Evolutionary conservation across 2,329 filamentous ascomycete genomes (phyloP).

Genomic region (Stemphylium lycopersici): DNA sequence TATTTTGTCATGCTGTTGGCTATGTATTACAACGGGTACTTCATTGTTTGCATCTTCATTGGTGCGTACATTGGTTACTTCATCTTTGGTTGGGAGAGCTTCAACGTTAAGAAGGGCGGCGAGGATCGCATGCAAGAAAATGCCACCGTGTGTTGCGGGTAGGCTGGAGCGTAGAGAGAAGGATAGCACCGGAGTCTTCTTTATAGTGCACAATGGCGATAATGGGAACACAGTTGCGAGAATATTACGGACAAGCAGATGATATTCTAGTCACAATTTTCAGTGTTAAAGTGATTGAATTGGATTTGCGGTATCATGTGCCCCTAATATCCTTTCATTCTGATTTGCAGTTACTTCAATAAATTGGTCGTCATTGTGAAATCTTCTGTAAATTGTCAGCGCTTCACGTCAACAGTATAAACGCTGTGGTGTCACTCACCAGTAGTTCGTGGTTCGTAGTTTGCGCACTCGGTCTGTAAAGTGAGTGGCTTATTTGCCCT

Average conservation of each 20-base stretch:
- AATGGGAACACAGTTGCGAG: background rate
- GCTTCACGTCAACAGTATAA: background rate
- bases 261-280: background rate
- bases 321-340: background rate
- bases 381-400: conserved; percentile 2
- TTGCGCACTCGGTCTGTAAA: background rate
- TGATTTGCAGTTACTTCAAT: background rate
- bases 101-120: conserved; percentile 31
- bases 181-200: background rate
- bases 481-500: conserved; percentile 26
- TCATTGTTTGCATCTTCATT: conserved; percentile 61
- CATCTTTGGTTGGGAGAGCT: conserved; percentile 46
- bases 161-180: conserved; percentile 20
- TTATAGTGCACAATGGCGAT: background rate
- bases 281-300: background rate
- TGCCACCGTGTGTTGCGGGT: conserved; percentile 46
- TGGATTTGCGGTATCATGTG: background rate
- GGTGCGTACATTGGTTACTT: conserved; percentile 46
- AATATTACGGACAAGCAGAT: background rate
- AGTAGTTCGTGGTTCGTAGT: background rate
- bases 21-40: conserved; percentile 73
- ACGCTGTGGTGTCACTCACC: background rate
- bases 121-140: conserved; percentile 43
- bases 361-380: background rate
- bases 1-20: conserved; percentile 80